These are phyloP conservation scores for Fusarium scirpi DNA, from an alignment of 2,329 filamentous ascomycete genomes.

Conservation along the genomic window DNA sequence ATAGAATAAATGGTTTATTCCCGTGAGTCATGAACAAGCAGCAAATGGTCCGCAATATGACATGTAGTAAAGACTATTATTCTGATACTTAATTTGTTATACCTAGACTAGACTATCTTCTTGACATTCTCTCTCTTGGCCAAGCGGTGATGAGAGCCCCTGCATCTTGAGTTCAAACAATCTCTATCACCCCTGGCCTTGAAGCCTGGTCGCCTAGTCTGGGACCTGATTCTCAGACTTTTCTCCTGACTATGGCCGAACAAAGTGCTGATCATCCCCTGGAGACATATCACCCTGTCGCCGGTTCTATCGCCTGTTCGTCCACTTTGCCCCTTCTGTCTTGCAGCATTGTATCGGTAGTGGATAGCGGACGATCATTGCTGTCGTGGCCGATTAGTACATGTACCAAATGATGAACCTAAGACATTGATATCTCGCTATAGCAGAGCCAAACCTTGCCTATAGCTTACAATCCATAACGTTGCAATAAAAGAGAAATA, in stretches of 20 bases:
- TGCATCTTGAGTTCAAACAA: not conserved
- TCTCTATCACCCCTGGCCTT: not conserved
- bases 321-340: not conserved
- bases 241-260: slow-evolving; percentile 4
- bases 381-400: not conserved
- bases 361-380: slow-evolving; percentile 2
- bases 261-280: not conserved
- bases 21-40: not conserved
- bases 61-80: not conserved
- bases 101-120: not conserved
- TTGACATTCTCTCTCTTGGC: not conserved
- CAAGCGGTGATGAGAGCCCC: not conserved
- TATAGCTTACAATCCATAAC: not conserved
- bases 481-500: not conserved
- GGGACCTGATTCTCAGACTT: slow-evolving; percentile 1
- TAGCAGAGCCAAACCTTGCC: not conserved
- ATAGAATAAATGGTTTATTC: not conserved
- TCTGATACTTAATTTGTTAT: not conserved
- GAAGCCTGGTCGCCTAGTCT: not conserved
- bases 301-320: not conserved
- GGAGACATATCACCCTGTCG: not conserved
- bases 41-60: not conserved
- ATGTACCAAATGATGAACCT: not conserved
- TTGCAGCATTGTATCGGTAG: not conserved
- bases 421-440: not conserved